Evolutionary conservation across 169 alveolate species (phyloP), one percentile per base, ranked within the genome.

Genomic region (Plasmodium vinckei): DNA sequence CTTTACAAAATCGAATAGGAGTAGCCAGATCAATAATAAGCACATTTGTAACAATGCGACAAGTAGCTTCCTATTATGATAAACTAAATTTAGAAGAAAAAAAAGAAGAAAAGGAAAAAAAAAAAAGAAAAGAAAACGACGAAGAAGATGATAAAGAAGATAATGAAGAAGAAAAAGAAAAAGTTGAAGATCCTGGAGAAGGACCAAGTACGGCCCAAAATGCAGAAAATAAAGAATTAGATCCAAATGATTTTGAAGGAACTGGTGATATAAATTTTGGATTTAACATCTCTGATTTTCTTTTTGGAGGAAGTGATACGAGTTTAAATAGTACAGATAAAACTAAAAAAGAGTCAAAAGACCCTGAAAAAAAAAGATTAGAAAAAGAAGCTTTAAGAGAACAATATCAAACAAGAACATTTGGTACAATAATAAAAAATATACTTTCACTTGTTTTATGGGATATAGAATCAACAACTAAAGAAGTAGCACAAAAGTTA

Each of bases 391-490:
- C 69, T 0, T 42, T 44, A 15, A 33, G 65, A 1, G 93, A 92
- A 19, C 33, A 88, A 59, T 59, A 89, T 27, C 87, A 72, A 77
- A 75, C 64, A 13, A 57, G 64, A 63, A 75, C 88, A 5, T 39
- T 77, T 19, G 88, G 79, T 33, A 17, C 33, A 21, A 86, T 89
- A 1, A 69, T 92, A 42, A 89, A 64, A 42, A 91, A 92, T 44
- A 71, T 88, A 39, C 65, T 93, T 47, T 72, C 93, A 1, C 7
- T 92, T n/a, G 93, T 93, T 53, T 63, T 93, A 13, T 93, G 91
- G 87, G 96, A 93, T 70, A 91, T 93, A 9, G 96, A 93, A 79
- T n/a, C 69, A 59, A 92, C 96, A 19, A 93, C 92, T 56, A 72
- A 92, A 65, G 56, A 72, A 33, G 96, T 92, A 39, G 93, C 94